Evolutionary conservation across 176 grass and related monocot genomes (phyloP).

Genomic region (Dendrocalamus sinicus): DNA sequence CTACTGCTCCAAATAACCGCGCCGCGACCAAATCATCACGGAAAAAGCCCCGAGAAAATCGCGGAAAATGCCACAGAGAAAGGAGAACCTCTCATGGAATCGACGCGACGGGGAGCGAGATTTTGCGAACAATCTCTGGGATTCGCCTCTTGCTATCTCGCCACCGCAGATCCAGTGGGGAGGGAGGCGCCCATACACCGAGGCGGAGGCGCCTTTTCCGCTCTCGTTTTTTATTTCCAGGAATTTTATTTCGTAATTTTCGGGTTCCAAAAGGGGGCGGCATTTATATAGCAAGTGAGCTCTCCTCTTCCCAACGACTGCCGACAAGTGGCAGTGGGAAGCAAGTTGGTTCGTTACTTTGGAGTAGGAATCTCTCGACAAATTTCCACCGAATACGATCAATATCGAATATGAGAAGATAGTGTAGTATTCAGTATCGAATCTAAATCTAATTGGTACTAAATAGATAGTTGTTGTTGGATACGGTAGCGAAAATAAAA

Average conservation of each 20-base stretch:
- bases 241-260: conserved; percentile 49
- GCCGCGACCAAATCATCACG: conserved; percentile 6
- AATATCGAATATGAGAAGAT: no score
- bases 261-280: conserved; percentile 6
- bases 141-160: conserved; percentile 18
- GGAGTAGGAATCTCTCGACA: neutral
- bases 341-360: neutral
- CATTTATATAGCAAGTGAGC: conserved; percentile 45
- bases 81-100: conserved; percentile 50
- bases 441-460: no score
- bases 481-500: no score
- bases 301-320: conserved; percentile 38
- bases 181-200: conserved; percentile 40
- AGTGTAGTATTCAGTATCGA: no score
- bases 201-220: conserved; percentile 24
- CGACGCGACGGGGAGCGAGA: neutral
- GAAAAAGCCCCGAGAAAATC: neutral
- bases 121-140: conserved; percentile 30
- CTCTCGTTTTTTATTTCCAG: neutral
- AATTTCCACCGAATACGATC: no score
- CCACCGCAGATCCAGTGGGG: conserved; percentile 52
- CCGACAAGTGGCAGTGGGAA: conserved; percentile 55
- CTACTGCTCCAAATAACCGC: neutral
- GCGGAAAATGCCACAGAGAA: neutral
- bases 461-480: no score